Evolutionary conservation across 2,329 filamentous ascomycete species (phyloP).

Genomic region (Chrysoporthe cubensis): DNA sequence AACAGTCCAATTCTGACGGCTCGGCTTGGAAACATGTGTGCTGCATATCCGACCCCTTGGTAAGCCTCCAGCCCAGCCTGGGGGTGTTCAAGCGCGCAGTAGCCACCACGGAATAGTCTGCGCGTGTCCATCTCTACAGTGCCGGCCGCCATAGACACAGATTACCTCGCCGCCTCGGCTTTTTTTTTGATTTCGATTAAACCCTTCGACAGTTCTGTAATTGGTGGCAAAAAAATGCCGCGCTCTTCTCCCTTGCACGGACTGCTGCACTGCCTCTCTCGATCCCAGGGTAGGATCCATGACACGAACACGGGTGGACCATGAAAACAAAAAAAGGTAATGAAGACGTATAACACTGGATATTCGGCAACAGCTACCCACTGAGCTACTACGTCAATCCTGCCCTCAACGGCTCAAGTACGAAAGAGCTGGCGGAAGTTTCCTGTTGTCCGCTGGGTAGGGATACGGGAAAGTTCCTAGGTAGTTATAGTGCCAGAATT

Average conservation of each 20-base stretch:
- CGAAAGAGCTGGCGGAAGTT: background rate
- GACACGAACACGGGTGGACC: background rate
- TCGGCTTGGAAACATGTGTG: background rate
- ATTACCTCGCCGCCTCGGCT: no score
- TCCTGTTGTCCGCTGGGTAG: background rate
- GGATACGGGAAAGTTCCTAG: background rate
- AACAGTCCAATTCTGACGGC: background rate
- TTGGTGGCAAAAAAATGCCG: no score
- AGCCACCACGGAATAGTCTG: background rate
- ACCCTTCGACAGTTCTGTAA: background rate
- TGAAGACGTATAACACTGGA: constrained; percentile 13
- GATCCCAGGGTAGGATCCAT: background rate
- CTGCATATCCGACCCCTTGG: background rate
- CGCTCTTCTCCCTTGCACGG: no score
- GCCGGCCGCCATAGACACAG: no score
- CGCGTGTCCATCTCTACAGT: no score
- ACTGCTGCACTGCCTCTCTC: background rate
- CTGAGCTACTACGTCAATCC: background rate
- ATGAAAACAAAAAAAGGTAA: background rate
- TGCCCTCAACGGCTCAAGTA: background rate
- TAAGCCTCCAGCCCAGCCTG: background rate
- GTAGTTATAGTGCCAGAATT: background rate
- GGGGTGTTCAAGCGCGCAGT: background rate
- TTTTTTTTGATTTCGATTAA: background rate
- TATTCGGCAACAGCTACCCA: constrained; percentile 3